Evolutionary conservation across 495 filamentous ascomycete species (phyloP), one percentile per base, ranked within the genome.

Genomic region (Penicillium flavigenum): DNA sequence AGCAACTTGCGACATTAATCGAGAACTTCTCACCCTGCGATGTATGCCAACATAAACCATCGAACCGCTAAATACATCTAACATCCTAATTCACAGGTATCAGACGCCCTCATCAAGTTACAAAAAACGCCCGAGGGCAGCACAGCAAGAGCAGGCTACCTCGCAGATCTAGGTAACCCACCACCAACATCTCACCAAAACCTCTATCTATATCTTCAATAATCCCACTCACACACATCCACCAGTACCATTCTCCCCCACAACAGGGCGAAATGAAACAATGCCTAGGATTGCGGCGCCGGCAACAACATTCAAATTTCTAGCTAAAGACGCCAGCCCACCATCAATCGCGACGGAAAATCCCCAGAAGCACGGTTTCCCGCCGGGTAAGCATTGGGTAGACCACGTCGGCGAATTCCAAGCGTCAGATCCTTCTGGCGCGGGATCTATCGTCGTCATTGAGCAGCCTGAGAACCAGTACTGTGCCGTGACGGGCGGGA

Each of bases 401-500:
- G 86, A 89, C 64, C 73, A 77, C 42, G 74, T 47, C 22, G 66
- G 66, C 22, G 62, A 63, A 45, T 69, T 57, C 53, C 59, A 52
- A 29, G 60, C 58, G 4, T 59, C 51, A 1, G 62, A 69, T 38
- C 55, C 64, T 3, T 44, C 80, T 8, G 61, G 77, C 2, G 70
- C 75, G 0, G 77, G 75, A 1, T 82, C 80, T 2, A 76, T 88
- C 41, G 79, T 83, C 4, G 74, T 89, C 2, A 69, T 88, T 34
- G 76, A 79, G 27, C 86, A 89, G 61, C 85, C 86, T 0, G 52
- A 64, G 7, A 72, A 73, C 6, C 85, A 88, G 67, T 74, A 76
- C 27, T 86, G 83, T 64, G 87, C 86, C 10, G 80, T 86, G 11
- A 70, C 88, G 0, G 87, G 87, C 31, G 86, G 85, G 2, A 87